phyloP scores from a whole-genome alignment of 1,139 yeast genomes.

The Suhomyces terraborum region DNA sequence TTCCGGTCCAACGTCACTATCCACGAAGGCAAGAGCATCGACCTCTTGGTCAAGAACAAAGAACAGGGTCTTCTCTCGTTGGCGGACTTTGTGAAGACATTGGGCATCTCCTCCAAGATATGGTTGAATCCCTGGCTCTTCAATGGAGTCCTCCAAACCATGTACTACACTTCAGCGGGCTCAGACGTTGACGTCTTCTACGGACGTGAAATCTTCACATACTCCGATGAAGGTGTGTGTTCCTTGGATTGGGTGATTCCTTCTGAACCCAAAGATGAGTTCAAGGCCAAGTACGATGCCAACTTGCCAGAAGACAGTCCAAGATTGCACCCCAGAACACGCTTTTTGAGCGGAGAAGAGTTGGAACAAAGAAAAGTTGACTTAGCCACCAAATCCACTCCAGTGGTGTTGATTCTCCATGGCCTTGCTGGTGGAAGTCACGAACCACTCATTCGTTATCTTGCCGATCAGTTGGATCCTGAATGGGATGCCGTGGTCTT shows the following conservation, averaged over 20 bases:
- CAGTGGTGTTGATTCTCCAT: constrained; percentile 72
- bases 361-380: constrained; percentile 19
- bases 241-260: constrained; percentile 77
- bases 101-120: constrained; percentile 37
- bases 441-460: constrained; percentile 79
- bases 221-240: constrained; percentile 65
- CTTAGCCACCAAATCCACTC: constrained; percentile 36
- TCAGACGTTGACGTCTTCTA: constrained; percentile 61
- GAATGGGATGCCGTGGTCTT: constrained; percentile 67
- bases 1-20: constrained; percentile 39
- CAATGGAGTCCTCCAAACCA: constrained; percentile 76
- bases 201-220: constrained; percentile 70
- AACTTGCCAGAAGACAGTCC: constrained; percentile 73
- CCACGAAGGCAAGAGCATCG: constrained; percentile 27
- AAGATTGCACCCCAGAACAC: constrained; percentile 72
- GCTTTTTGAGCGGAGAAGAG: constrained; percentile 58
- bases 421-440: constrained; percentile 94
- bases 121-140: constrained; percentile 64
- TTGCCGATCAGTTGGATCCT: constrained; percentile 38
- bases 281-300: constrained; percentile 50
- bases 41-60: constrained; percentile 21
- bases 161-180: constrained; percentile 59
- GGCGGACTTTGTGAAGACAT: constrained; percentile 26
- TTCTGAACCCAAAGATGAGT: constrained; percentile 49
- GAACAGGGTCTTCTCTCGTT: constrained; percentile 18